Percentiles rank a stretch among this genome's conserved stretches.
phyloP scores from a whole-genome alignment of 2,329 filamentous ascomycete species.

The Colletotrichum tanaceti region DNA sequence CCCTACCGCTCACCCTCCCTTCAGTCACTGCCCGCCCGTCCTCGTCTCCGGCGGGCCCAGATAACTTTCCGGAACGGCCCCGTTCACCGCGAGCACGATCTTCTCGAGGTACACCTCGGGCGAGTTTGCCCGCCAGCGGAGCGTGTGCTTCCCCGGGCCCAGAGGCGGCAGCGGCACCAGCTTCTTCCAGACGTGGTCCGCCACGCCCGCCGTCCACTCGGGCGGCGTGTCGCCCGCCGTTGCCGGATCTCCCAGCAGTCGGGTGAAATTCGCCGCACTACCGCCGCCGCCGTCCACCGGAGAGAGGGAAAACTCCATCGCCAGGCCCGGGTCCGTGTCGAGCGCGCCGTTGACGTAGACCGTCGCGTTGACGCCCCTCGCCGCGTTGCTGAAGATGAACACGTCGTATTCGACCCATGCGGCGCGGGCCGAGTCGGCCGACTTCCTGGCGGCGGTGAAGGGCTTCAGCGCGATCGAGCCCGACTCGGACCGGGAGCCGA shows the following conservation, averaged over 20 bases:
- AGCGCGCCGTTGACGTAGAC: slow-evolving; percentile 51
- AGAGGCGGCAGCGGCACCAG: slow-evolving; percentile 42
- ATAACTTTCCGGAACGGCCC: slow-evolving; percentile 44
- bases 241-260: slow-evolving; percentile 53
- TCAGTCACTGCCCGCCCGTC: background rate
- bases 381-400: slow-evolving; percentile 43
- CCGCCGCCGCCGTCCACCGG: slow-evolving; percentile 50
- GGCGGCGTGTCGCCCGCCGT: slow-evolving; percentile 56
- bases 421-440: background rate
- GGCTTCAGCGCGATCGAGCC: slow-evolving; percentile 34
- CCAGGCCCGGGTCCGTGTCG: slow-evolving; percentile 60
- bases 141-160: slow-evolving; percentile 43
- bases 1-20: background rate
- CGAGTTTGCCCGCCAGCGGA: slow-evolving; percentile 46
- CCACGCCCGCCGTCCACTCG: slow-evolving; percentile 59
- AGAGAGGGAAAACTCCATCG: slow-evolving; percentile 60
- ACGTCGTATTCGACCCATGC: slow-evolving; percentile 46
- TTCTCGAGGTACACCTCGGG: slow-evolving; percentile 50
- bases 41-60: slow-evolving; percentile 47
- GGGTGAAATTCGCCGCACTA: slow-evolving; percentile 45
- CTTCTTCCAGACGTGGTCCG: slow-evolving; percentile 60
- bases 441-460: slow-evolving; percentile 15
- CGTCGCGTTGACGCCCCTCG: slow-evolving; percentile 41
- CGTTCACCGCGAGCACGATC: slow-evolving; percentile 45
- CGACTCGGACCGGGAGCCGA: slow-evolving; percentile 38